These are phyloP conservation scores for Trichoderma oligosporum DNA, from an alignment of 2,329 filamentous ascomycete species.

Conservation along the genomic window DNA sequence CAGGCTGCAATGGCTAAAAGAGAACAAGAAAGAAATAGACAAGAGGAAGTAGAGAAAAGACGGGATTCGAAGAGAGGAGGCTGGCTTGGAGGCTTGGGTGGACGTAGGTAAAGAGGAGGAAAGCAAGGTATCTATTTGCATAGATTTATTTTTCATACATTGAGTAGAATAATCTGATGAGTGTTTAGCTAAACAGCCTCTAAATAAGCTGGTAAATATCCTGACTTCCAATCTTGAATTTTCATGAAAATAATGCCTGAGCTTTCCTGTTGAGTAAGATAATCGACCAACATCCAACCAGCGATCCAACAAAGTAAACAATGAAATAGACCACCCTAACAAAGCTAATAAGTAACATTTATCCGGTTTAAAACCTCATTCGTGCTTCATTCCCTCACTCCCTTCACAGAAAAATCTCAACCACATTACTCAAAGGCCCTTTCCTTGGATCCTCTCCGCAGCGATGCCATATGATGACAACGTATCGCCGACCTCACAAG, in stretches of 20 bases:
- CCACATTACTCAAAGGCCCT: constrained; percentile 26
- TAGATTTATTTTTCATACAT: background rate
- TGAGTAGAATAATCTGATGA: constrained; percentile 7
- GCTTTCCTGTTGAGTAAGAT: background rate
- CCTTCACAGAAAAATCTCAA: background rate
- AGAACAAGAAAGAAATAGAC: constrained; percentile 28
- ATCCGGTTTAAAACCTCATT: background rate
- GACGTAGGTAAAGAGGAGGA: background rate
- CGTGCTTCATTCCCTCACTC: no score
- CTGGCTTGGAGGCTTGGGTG: background rate
- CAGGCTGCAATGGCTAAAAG: constrained; percentile 32
- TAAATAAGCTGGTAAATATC: background rate
- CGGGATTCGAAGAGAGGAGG: constrained; percentile 18
- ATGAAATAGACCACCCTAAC: background rate
- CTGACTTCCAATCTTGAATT: background rate
- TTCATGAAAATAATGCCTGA: background rate
- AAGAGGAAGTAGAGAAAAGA: constrained; percentile 24
- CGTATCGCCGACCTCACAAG: constrained; percentile 37
- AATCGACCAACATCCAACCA: background rate
- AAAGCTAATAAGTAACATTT: background rate
- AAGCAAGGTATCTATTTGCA: background rate
- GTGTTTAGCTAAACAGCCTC: background rate
- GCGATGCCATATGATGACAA: constrained; percentile 33
- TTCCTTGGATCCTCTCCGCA: constrained; percentile 33
- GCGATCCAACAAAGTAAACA: background rate